phyloP scores from a whole-genome alignment of 768 basidiomycete genomes.

The Tulasnella sp. region DNA sequence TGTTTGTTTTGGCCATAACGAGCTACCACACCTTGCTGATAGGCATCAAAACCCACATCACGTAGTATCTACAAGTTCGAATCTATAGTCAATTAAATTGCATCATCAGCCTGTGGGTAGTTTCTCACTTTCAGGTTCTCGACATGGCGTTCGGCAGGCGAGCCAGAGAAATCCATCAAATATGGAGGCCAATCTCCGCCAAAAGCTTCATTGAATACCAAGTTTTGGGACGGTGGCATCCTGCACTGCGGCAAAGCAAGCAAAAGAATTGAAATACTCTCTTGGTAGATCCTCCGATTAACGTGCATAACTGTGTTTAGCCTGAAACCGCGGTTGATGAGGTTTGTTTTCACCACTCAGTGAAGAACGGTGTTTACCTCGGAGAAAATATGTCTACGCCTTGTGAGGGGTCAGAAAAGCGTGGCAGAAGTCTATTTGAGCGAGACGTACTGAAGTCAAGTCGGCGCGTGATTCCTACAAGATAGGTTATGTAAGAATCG shows the following conservation, averaged over 20 bases:
- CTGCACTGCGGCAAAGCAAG: constrained; percentile 50
- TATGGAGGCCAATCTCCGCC: constrained; percentile 60
- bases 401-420: constrained; percentile 27
- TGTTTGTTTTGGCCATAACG: constrained; percentile 41
- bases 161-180: constrained; percentile 53
- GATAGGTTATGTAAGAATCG: constrained; percentile 8
- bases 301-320: constrained; percentile 38
- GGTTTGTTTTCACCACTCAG: background rate
- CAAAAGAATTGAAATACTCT: constrained; percentile 58
- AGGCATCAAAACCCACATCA: constrained; percentile 53
- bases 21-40: constrained; percentile 45
- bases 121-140: constrained; percentile 64
- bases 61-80: constrained; percentile 52
- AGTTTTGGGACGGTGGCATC: constrained; percentile 51
- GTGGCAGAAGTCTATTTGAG: background rate
- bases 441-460: constrained; percentile 62
- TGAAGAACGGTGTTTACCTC: constrained; percentile 35
- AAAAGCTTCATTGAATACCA: constrained; percentile 52
- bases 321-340: background rate
- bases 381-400: constrained; percentile 79
- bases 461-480: constrained; percentile 47
- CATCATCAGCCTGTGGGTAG: background rate
- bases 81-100: background rate
- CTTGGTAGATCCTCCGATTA: constrained; percentile 71
- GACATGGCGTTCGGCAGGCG: constrained; percentile 61